Evolutionary conservation across 1,139 yeast genomes (phyloP).

Genomic region (Nadsonia commutata): DNA sequence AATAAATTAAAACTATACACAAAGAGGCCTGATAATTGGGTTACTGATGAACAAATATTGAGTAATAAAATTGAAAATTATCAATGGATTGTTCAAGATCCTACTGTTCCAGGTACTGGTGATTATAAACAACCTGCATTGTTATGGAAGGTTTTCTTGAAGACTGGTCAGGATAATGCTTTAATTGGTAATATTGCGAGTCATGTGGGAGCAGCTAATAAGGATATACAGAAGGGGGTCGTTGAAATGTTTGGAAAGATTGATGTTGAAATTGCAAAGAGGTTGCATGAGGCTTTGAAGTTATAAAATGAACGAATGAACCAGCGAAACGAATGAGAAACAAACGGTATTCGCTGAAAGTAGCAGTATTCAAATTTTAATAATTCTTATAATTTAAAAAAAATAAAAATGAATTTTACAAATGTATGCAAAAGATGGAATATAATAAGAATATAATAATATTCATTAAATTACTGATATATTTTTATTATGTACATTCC

Average conservation of each 20-base stretch:
- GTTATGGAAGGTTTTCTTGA: conserved; percentile 61
- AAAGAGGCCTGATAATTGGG: background rate
- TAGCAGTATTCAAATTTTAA: too few species aligned
- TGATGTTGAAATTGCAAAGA: conserved; percentile 44
- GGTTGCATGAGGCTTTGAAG: conserved; percentile 40
- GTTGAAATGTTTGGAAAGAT: conserved; percentile 67
- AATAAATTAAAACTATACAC: too few species aligned
- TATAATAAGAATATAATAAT: too few species aligned
- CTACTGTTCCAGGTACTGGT: conserved; percentile 44
- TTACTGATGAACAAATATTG: conserved; percentile 29
- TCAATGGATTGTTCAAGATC: conserved; percentile 56
- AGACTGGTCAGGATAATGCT: conserved; percentile 49
- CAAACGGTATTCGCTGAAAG: too few species aligned
- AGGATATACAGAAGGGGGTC: conserved; percentile 66
- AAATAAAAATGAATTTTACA: too few species aligned
- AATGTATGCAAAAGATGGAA: too few species aligned
- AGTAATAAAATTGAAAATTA: conserved; percentile 74
- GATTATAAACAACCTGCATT: conserved; percentile 60
- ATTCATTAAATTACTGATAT: too few species aligned
- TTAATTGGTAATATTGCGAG: conserved; percentile 73
- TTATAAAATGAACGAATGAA: too few species aligned
- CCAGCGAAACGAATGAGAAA: too few species aligned
- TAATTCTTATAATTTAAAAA: too few species aligned
- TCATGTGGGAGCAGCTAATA: conserved; percentile 57
- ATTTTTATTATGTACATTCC: too few species aligned